Base-by-base conservation (phyloP, 2,329 filamentous ascomycete species). In the Curvularia spicifera region DNA sequence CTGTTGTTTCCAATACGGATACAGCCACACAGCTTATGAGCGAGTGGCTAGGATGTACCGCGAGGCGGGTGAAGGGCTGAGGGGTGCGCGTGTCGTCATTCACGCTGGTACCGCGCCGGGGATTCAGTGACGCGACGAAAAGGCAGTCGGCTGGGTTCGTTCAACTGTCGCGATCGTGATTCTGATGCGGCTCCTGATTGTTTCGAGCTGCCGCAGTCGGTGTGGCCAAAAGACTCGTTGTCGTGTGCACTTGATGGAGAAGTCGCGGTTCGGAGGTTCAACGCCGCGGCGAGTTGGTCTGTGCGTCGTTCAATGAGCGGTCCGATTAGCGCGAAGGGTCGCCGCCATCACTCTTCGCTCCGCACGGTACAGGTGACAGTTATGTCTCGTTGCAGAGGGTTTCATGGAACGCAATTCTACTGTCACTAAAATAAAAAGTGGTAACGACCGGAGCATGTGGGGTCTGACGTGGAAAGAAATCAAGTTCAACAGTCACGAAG, bases 11-110 rank as follows among this genome's bases (percentile, higher is more conserved):
- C 20, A 43, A n/a, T 57, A 50, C 33, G 18, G 42, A 50, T 53
- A 57, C 43, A 51, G 45, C 56, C 52, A 45, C 29, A 18, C 40
- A 18, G 43, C 44, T 44, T 50, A 55, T 5, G n/a, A 18, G 49
- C 46, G 44, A 40, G 37, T 31, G 50, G 52, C 64, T 53, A 61
- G 65, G 44, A 62, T 58, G 61, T 62, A 53, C 64, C 58, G 59
- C 59, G 48, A 22, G 56, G 60, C 62, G 57, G 55, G 45, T 60
- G 58, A 60, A 53, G 51, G 44, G 52, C 58, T 33, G 59, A 58
- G 60, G 52, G 52, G 54, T 58, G 61, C 55, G 60, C 59, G 48
- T 55, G 59, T 56, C 65, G 65, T 68, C 66, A 70, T 70, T 48
- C 60, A 68, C 64, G 51, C 64, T 57, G 42, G 59, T 40, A 47